phyloP scores from a whole-genome alignment of 2,329 filamentous ascomycete species.

The Botrytis medusae region DNA sequence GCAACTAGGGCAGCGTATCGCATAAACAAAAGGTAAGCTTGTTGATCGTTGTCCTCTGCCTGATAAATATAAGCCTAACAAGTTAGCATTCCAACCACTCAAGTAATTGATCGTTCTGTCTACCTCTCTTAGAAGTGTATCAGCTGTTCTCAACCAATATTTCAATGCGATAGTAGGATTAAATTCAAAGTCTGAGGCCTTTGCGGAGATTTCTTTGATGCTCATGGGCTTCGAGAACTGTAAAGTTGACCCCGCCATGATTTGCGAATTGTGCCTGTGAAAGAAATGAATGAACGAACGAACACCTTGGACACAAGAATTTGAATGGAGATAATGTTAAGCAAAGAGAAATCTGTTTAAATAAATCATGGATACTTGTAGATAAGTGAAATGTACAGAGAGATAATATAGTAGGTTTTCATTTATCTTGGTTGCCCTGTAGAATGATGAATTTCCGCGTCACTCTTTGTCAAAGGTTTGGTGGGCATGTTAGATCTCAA shows the following conservation, averaged over 20 bases:
- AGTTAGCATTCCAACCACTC: conserved; percentile 20
- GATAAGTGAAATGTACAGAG: background rate
- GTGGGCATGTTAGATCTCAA: conserved; percentile 2
- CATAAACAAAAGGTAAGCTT: conserved; percentile 89
- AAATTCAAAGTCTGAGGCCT: conserved; percentile 80
- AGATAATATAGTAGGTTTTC: background rate
- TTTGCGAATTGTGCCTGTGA: conserved; percentile 14
- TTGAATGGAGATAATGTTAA: background rate
- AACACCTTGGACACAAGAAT: background rate
- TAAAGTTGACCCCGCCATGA: conserved; percentile 36
- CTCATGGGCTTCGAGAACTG: conserved; percentile 56
- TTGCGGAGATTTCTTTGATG: conserved; percentile 72
- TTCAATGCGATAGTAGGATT: conserved; percentile 73
- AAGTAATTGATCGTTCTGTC: conserved; percentile 31
- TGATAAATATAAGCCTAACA: conserved; percentile 78
- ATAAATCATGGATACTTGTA: background rate
- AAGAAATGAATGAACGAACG: conserved; percentile 1
- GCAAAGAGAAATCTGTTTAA: background rate
- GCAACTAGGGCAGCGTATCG: conserved; percentile 85
- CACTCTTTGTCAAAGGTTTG: background rate
- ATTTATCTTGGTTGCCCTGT: conserved; percentile 1
- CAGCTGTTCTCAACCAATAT: conserved; percentile 79
- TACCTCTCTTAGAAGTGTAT: conserved; percentile 79
- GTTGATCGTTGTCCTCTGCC: conserved; percentile 79
- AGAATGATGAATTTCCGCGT: background rate